A percentile compares a stretch with the other conserved stretches of the same genome.
Evolutionary conservation across 768 basidiomycete genomes (phyloP).

Genomic region (Boletus tylopilopsis): DNA sequence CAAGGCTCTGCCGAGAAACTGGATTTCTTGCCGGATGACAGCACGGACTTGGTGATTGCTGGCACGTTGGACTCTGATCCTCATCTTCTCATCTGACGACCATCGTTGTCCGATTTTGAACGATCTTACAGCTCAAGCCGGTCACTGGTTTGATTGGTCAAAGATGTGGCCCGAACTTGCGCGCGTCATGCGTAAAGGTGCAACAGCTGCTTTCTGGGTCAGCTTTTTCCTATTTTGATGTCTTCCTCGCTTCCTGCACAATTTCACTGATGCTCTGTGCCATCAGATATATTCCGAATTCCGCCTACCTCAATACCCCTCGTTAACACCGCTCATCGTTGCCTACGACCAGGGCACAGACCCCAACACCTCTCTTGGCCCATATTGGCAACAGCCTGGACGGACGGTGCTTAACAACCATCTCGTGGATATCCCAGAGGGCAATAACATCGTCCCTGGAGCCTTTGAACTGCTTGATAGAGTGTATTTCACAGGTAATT

Average conservation of each 20-base stretch:
- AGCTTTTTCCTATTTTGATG: slow-evolving; percentile 7
- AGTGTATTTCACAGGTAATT: slow-evolving; percentile 55
- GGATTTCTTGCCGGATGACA: slow-evolving; percentile 41
- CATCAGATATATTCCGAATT: slow-evolving; percentile 8
- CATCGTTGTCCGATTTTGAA: too few species aligned
- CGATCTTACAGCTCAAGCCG: slow-evolving; percentile 56
- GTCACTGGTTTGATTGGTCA: slow-evolving; percentile 79
- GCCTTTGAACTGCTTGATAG: slow-evolving; percentile 42
- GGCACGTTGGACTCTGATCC: slow-evolving; percentile 37
- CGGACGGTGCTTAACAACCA: neutral
- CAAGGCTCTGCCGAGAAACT: slow-evolving; percentile 55
- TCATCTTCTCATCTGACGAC: too few species aligned
- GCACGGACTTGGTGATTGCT: slow-evolving; percentile 64
- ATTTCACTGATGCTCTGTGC: too few species aligned
- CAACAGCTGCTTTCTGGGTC: slow-evolving; percentile 75
- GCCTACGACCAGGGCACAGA: slow-evolving; percentile 1
- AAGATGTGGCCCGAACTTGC: slow-evolving; percentile 67
- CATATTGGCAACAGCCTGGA: slow-evolving; percentile 9
- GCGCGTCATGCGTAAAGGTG: slow-evolving; percentile 56
- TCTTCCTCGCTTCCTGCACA: too few species aligned
- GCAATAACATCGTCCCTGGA: neutral
- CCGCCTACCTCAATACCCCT: slow-evolving; percentile 1
- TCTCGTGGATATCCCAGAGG: slow-evolving; percentile 2
- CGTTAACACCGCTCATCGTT: slow-evolving; percentile 3
- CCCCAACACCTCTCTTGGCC: neutral